These are phyloP conservation scores for Excoecaria cochinchinensis DNA, from an alignment of 345 rosid species.

Conservation along the genomic window DNA sequence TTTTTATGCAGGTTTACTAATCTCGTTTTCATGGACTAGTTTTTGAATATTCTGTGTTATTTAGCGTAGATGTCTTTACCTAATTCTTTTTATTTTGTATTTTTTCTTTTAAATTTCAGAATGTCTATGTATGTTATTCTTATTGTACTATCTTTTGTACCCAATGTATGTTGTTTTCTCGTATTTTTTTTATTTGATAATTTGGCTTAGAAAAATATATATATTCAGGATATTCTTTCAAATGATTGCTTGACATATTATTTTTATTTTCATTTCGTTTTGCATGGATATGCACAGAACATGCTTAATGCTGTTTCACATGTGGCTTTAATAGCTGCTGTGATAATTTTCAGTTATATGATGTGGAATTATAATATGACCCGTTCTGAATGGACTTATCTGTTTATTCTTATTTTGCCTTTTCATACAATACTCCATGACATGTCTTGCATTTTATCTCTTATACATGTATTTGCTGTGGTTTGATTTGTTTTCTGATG, in stretches of 20 bases:
- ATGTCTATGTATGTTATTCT: neutral
- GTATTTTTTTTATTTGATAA: neutral
- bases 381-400: neutral
- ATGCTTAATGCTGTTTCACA: neutral
- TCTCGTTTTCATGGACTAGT: neutral
- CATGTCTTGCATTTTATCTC: neutral
- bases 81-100: neutral
- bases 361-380: neutral
- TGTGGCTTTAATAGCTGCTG: neutral
- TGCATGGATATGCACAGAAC: neutral
- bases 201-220: neutral
- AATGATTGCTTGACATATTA: neutral
- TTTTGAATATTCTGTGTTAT: too few species aligned
- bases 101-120: neutral
- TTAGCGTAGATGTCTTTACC: neutral
- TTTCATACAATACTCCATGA: neutral
- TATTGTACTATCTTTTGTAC: neutral
- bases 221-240: neutral
- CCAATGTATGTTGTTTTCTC: neutral
- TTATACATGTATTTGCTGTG: neutral
- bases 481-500: neutral
- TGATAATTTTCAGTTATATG: neutral
- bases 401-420: neutral
- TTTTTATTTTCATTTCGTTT: neutral
- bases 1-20: neutral